Evolutionary conservation across 75 land plant genomes (phyloP).

Genomic region (Cryptomeria japonica): DNA sequence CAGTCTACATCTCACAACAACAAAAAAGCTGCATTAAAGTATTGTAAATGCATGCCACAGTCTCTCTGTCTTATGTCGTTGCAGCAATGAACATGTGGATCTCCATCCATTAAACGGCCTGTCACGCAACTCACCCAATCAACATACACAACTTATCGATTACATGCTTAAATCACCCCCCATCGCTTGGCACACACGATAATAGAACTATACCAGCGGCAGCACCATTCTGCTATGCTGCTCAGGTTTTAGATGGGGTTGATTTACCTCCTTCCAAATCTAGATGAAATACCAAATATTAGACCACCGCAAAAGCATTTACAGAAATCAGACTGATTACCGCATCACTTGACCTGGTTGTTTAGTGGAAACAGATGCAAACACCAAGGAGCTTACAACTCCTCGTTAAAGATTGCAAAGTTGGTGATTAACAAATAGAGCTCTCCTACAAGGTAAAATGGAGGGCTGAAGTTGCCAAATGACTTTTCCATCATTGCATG

Average conservation of each 20-base stretch:
- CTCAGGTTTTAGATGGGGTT: background rate
- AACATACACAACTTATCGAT: background rate
- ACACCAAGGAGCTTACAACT: background rate
- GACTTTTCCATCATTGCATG: too few species aligned
- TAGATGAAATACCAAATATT: background rate
- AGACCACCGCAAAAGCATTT: too few species aligned
- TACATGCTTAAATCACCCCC: background rate
- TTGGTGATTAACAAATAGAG: background rate
- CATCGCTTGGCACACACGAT: too few species aligned
- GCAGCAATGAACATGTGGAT: background rate
- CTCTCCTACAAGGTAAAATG: too few species aligned
- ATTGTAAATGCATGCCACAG: background rate
- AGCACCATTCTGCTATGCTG: too few species aligned
- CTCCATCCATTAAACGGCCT: background rate
- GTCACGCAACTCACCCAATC: background rate
- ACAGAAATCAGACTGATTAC: too few species aligned
- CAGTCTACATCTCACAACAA: background rate
- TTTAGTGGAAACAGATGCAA: background rate
- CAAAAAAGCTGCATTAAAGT: background rate
- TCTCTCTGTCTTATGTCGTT: background rate
- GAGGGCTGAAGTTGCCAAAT: too few species aligned
- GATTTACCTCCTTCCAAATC: background rate
- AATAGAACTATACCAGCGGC: too few species aligned
- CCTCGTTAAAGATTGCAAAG: background rate
- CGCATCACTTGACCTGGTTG: too few species aligned